phyloP scores from a whole-genome alignment of 1,284 basidiomycete genomes.

The Cerrena zonata region DNA sequence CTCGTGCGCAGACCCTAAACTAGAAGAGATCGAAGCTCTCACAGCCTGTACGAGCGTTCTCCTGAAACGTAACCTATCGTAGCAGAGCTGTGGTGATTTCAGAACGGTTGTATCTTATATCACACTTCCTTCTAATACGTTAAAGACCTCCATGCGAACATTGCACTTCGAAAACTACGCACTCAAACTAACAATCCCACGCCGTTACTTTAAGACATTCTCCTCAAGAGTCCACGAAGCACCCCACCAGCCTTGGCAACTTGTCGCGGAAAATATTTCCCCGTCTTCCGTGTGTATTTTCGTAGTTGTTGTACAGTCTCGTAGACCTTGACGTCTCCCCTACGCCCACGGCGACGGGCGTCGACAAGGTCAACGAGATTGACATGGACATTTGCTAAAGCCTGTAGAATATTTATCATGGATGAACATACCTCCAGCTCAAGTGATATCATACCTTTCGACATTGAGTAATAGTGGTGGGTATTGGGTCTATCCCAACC shows the following conservation, averaged over 20 bases:
- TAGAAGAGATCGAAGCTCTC: constrained; percentile 68
- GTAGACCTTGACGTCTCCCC: constrained; percentile 9
- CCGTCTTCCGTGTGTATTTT: constrained; percentile 10
- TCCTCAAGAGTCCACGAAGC: constrained; percentile 9
- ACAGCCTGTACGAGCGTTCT: constrained; percentile 73
- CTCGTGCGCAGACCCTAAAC: constrained; percentile 78
- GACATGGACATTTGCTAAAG: constrained; percentile 16
- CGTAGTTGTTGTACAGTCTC: constrained; percentile 7
- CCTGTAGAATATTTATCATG: constrained; percentile 18
- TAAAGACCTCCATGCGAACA: background rate
- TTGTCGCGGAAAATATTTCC: constrained; percentile 17
- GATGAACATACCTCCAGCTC: too few species aligned
- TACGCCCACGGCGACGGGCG: background rate
- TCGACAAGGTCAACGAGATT: constrained; percentile 21
- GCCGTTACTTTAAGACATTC: background rate
- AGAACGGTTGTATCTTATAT: background rate
- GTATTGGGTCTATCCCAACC: constrained; percentile 9
- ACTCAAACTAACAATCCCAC: background rate
- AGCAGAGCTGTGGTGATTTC: background rate
- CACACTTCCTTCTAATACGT: background rate
- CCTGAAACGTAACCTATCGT: constrained; percentile 40
- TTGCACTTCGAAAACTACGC: background rate
- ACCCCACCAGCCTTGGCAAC: constrained; percentile 15
- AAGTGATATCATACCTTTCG: background rate
- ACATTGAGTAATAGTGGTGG: background rate